Percentiles rank a stretch among this genome's conserved stretches.
Evolutionary conservation across 768 basidiomycete species (phyloP).

Genomic region (Cystoderma amianthinum): DNA sequence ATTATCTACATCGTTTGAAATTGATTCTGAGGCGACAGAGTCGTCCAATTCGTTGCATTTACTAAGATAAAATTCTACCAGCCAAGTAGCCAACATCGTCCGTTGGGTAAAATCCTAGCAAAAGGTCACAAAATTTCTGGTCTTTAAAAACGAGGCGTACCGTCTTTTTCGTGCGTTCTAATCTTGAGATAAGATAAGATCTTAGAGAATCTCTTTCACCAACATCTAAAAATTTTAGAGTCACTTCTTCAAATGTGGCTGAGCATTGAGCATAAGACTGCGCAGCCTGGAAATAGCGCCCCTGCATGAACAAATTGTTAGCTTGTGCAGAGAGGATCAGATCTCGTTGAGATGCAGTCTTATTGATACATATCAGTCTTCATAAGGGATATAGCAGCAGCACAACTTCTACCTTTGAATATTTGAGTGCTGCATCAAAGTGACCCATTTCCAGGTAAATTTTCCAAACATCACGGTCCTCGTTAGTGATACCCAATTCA

Average conservation of each 20-base stretch:
- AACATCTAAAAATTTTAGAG: constrained; percentile 83
- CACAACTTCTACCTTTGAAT: constrained; percentile 82
- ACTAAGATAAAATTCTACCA: constrained; percentile 93
- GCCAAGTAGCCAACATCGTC: constrained; percentile 98
- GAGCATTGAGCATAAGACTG: constrained; percentile 90
- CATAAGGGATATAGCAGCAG: too few species aligned
- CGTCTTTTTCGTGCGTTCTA: constrained; percentile 79
- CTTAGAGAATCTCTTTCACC: constrained; percentile 87
- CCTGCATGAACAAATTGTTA: constrained; percentile 67
- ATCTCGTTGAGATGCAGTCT: constrained; percentile 89
- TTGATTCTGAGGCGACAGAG: constrained; percentile 79
- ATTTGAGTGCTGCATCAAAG: constrained; percentile 72
- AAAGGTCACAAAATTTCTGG: constrained; percentile 1
- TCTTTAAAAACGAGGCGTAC: constrained; percentile 33
- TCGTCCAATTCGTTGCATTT: constrained; percentile 97
- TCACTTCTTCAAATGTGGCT: constrained; percentile 84
- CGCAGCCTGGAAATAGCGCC: constrained; percentile 85
- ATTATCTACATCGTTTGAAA: constrained; percentile 80
- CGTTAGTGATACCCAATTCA: constrained; percentile 79
- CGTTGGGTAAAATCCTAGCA: constrained; percentile 84
- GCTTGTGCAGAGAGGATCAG: constrained; percentile 80
- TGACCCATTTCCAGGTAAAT: constrained; percentile 76
- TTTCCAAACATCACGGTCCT: constrained; percentile 93
- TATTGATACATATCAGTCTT: constrained; percentile 1
- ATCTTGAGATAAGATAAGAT: constrained; percentile 80